Conservation (phyloP, 2,329 filamentous ascomycete genomes). For the Oidium heveae region DNA sequence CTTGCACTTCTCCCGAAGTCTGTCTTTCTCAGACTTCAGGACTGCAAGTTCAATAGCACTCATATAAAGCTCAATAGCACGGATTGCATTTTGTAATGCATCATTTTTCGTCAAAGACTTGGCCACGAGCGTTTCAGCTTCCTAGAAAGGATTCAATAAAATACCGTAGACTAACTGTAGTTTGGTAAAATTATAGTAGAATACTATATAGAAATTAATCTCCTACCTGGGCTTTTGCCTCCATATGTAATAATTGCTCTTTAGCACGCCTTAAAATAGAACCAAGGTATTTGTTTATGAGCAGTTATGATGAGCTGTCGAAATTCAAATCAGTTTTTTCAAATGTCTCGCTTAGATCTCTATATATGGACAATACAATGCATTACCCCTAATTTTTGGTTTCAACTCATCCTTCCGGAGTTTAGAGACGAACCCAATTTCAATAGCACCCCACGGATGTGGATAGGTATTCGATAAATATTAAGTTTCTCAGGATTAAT, state of each 20-base stretch:
- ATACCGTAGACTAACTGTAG: neutral
- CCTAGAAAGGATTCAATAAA: slow-evolving; percentile 16
- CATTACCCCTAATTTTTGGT: too few relatives aligned
- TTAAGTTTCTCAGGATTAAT: too few relatives aligned
- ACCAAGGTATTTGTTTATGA: too few relatives aligned
- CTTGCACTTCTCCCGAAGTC: slow-evolving; percentile 43
- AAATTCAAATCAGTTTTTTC: too few relatives aligned
- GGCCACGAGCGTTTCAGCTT: slow-evolving; percentile 26
- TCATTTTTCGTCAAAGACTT: slow-evolving; percentile 27
- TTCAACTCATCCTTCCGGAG: too few relatives aligned
- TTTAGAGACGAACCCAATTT: too few relatives aligned
- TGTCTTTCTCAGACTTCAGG: slow-evolving; percentile 34
- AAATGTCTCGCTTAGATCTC: too few relatives aligned
- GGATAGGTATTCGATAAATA: too few relatives aligned
- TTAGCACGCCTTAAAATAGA: too few relatives aligned
- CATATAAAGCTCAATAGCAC: slow-evolving; percentile 62
- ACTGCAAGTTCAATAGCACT: slow-evolving; percentile 38
- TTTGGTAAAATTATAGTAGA: neutral
- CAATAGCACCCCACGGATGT: too few relatives aligned
- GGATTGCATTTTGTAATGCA: slow-evolving; percentile 51
- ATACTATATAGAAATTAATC: neutral
- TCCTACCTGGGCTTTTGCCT: slow-evolving; percentile 21
- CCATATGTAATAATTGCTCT: slow-evolving; percentile 11
- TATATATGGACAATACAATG: too few relatives aligned
- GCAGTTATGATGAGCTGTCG: too few relatives aligned